A percentile compares a stretch with the other conserved stretches of the same genome.
These are phyloP conservation scores for Solanum dulcamara DNA, from an alignment of 257 asterid species.

Conservation along the genomic window DNA sequence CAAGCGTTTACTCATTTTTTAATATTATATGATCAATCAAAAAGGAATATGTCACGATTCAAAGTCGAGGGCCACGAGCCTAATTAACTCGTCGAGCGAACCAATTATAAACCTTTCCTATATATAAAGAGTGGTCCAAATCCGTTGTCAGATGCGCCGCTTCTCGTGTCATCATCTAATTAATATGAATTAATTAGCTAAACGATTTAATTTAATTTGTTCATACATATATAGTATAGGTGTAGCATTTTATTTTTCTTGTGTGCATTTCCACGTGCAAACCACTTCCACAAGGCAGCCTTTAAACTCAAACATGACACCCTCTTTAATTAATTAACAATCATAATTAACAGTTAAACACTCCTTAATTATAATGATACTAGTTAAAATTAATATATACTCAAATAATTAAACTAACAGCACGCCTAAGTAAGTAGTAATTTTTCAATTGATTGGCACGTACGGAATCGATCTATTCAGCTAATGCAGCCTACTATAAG, in stretches of 20 bases:
- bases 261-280: conserved; percentile 13
- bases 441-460: background rate
- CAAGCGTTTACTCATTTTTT: background rate
- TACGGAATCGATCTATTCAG: conserved; percentile 6
- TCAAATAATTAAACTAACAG: conserved; percentile 6
- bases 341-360: background rate
- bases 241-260: background rate
- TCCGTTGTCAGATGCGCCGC: background rate
- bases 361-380: background rate
- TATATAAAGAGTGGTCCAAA: background rate
- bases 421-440: conserved; percentile 23
- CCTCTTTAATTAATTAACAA: background rate
- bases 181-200: background rate
- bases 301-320: background rate
- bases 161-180: background rate
- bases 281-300: conserved; percentile 21
- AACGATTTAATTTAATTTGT: background rate
- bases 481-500: background rate
- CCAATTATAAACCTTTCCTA: background rate
- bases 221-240: background rate
- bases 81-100: background rate
- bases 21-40: no score
- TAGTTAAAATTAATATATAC: background rate
- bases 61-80: no score
- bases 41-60: no score